A percentile compares a stretch with the other conserved stretches of the same genome.
phyloP scores from a whole-genome alignment of 2,329 filamentous ascomycete genomes.

The Cercospora janseana region DNA sequence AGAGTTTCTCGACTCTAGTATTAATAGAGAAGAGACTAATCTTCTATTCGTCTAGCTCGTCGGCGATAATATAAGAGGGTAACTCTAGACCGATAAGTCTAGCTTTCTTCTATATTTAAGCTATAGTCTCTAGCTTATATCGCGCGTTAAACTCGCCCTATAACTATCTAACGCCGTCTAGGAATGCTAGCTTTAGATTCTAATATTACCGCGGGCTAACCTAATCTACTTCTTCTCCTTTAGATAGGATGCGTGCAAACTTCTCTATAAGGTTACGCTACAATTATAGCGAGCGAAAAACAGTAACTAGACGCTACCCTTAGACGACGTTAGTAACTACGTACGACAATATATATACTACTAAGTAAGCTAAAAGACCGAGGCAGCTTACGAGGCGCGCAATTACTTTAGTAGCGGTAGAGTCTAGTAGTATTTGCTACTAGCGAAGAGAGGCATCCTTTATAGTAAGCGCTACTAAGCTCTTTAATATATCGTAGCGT shows the following conservation, averaged over 20 bases:
- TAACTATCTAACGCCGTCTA: constrained; percentile 18
- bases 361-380: constrained; percentile 3
- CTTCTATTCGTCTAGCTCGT: constrained; percentile 14
- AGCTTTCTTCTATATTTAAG: constrained; percentile 12
- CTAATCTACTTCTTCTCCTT: neutral
- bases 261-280: neutral
- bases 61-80: constrained; percentile 14
- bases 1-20: neutral
- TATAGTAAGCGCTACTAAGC: neutral
- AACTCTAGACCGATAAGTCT: constrained; percentile 11
- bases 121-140: constrained; percentile 9
- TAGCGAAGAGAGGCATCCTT: neutral
- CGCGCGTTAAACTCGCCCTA: constrained; percentile 13
- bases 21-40: neutral
- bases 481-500: neutral
- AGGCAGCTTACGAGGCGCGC: constrained; percentile 11
- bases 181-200: constrained; percentile 15
- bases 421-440: neutral
- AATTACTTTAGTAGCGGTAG: constrained; percentile 8
- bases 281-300: neutral
- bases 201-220: neutral
- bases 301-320: constrained; percentile 12
- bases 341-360: constrained; percentile 15
- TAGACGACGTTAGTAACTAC: constrained; percentile 21
- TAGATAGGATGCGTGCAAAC: neutral